phyloP scores from a whole-genome alignment of 768 basidiomycete species.

The Mycena alexandri region DNA sequence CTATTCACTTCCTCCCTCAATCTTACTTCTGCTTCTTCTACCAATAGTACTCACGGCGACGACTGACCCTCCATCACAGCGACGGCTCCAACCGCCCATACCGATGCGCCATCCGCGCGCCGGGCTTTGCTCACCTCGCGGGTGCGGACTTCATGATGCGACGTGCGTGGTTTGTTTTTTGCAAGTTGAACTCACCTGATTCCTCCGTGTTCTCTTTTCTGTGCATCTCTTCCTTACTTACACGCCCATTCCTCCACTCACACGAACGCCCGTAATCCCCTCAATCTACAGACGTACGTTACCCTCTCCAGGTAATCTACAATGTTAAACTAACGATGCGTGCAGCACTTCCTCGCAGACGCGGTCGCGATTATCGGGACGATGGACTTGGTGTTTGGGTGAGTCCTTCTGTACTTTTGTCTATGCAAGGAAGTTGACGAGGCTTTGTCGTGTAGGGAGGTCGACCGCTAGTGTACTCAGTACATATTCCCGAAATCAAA shows the following conservation, averaged over 20 bases:
- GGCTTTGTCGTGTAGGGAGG: conserved; percentile 23
- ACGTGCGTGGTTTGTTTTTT: conserved; percentile 66
- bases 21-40: background rate
- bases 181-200: too few relatives aligned
- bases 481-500: background rate
- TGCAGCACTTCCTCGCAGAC: conserved; percentile 89
- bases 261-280: conserved; percentile 29
- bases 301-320: conserved; percentile 33
- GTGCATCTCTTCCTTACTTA: background rate
- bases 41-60: too few relatives aligned
- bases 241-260: conserved; percentile 13
- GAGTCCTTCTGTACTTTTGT: conserved; percentile 60
- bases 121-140: conserved; percentile 95
- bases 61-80: conserved; percentile 49
- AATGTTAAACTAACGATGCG: conserved; percentile 7
- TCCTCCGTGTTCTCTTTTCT: conserved; percentile 29
- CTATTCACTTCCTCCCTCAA: background rate
- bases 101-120: conserved; percentile 96
- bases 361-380: conserved; percentile 98
- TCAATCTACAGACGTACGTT: conserved; percentile 53
- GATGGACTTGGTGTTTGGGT: conserved; percentile 97
- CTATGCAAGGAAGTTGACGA: too few relatives aligned
- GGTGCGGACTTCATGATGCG: conserved; percentile 99
- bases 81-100: conserved; percentile 98
- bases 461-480: conserved; percentile 32